These are phyloP conservation scores for Fusarium odoratissimum DNA, from an alignment of 2,329 filamentous ascomycete genomes.

Conservation along the genomic window DNA sequence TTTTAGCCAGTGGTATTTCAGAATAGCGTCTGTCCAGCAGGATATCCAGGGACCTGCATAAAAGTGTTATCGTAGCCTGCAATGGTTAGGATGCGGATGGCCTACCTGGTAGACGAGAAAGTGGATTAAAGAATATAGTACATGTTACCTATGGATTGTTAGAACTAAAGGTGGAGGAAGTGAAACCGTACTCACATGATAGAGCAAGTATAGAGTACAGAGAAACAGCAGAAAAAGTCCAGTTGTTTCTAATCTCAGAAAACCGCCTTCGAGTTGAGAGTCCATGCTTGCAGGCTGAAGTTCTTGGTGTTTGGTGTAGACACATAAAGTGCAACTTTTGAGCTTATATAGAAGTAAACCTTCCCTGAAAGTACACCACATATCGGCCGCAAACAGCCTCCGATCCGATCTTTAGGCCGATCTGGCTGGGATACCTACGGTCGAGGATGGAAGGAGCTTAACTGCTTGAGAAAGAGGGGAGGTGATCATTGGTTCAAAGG, in stretches of 20 bases:
- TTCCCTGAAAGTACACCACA: accelerated
- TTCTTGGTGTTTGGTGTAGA: neutral
- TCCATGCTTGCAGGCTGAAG: neutral
- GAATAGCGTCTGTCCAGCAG: neutral
- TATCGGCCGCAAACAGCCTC: neutral
- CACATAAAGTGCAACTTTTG: accelerated
- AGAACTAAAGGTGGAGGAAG: accelerated
- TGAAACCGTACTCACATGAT: accelerated
- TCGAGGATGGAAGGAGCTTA: neutral
- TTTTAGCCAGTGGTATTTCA: neutral
- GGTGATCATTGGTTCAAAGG: neutral
- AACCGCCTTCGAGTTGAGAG: accelerated
- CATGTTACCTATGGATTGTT: neutral
- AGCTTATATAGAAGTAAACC: neutral
- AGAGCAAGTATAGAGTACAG: accelerated
- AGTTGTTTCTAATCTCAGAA: too few relatives aligned
- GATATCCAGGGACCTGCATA: neutral
- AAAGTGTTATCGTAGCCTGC: accelerated
- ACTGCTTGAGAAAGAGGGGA: too few relatives aligned
- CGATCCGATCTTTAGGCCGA: accelerated
- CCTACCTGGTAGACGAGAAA: neutral
- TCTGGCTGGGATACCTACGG: neutral
- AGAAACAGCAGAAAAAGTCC: neutral
- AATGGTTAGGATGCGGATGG: too few relatives aligned
- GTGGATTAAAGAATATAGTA: neutral